Evolutionary conservation across 805 yeast genomes (phyloP), one percentile per base, ranked within the genome.

Genomic region (Wickerhamomyces xylosicus): DNA sequence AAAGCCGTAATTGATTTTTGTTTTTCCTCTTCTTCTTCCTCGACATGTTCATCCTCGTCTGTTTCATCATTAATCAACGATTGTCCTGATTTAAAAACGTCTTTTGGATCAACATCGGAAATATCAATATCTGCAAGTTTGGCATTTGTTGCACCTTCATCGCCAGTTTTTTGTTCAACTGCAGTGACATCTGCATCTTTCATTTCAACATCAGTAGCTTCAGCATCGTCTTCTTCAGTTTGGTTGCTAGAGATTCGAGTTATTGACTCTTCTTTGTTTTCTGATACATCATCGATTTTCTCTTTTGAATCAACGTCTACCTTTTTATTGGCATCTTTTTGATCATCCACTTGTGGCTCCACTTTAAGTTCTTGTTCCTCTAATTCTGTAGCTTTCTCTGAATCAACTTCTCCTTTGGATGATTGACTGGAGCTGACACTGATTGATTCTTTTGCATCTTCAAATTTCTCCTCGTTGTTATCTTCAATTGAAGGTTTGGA

Each of bases 11-110:
- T 33, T 21, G 31, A 20, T 21, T 43, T 47, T 31, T 41, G 38
- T 32, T 17, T 22, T n/a, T 18, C 47, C 38, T 41, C 42, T 14
- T 43, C 44, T 36, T 41, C 46, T 27, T 28, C 41, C 13, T 33
- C 18, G 11, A 37, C 37, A 16, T 14, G 31, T 22, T 37, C 33
- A 18, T 38, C 34, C 14, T 33, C 37, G 14, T 20, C 38, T 3
- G 8, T 15, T 17, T 34, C 37, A 5, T 27, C 17, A 4, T 19
- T n/a, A 22, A 14, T 5, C 20, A 20, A 25, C 5, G 29, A 4
- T 25, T 25, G 5, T 25, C 14, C 29, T 13, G 13, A 25, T 13
- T 25, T 25, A 11, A 25, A 11, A 9, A 4, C 29, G 4, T 7
- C n/a, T 10, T 25, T 25, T 11, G 29, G 13, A 4, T 9, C 29